Evolutionary conservation across 768 basidiomycete genomes (phyloP).

Genomic region (Hirschioporus abietinus): DNA sequence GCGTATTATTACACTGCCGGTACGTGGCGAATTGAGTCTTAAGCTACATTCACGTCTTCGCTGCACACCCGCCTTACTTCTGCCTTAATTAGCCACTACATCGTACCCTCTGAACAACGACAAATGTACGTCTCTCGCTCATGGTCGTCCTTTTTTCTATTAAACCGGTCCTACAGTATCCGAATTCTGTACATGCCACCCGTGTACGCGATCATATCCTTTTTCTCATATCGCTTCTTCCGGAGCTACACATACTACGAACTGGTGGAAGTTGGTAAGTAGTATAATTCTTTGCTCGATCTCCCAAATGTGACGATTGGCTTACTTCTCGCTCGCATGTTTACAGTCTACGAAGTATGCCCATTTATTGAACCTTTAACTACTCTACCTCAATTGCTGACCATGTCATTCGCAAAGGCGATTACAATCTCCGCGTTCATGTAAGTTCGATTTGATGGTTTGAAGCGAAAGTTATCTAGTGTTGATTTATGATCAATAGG

Average conservation of each 20-base stretch:
- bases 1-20: slow-evolving; percentile 1
- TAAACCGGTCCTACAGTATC: slow-evolving; percentile 36
- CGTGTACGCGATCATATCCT: slow-evolving; percentile 76
- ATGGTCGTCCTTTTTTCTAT: neutral
- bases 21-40: neutral
- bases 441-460: slow-evolving; percentile 33
- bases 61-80: neutral
- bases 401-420: slow-evolving; percentile 42
- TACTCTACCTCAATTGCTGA: slow-evolving; percentile 19
- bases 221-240: slow-evolving; percentile 83
- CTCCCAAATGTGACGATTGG: slow-evolving; percentile 29
- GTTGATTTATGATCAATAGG: slow-evolving; percentile 26
- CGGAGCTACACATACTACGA: slow-evolving; percentile 66
- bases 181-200: slow-evolving; percentile 83
- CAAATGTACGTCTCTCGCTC: slow-evolving; percentile 54
- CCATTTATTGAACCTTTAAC: neutral
- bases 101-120: slow-evolving; percentile 65
- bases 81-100: slow-evolving; percentile 51
- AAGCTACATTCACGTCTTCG: neutral
- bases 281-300: neutral
- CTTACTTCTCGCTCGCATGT: slow-evolving; percentile 8
- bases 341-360: slow-evolving; percentile 62
- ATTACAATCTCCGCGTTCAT: slow-evolving; percentile 84
- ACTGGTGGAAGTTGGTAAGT: slow-evolving; percentile 45
- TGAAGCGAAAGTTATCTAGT: neutral